These are phyloP conservation scores for Crotalaria pallida DNA, from an alignment of 306 rosid species.

Conservation along the genomic window DNA sequence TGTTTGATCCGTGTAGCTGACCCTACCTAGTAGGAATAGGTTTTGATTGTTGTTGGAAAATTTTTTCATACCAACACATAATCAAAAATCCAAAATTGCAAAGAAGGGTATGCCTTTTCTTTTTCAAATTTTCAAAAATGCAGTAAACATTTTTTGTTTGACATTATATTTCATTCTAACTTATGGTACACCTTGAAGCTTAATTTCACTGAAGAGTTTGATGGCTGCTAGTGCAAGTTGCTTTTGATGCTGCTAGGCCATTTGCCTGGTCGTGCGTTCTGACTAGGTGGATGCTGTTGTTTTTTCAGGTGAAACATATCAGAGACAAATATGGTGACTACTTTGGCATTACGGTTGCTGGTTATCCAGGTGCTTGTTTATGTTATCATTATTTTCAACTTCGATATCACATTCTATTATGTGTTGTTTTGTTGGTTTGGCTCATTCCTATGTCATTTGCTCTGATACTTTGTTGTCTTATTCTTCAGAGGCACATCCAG, in stretches of 20 bases:
- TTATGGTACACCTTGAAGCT: background rate
- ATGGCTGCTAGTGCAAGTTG: background rate
- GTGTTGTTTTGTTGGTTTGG: background rate
- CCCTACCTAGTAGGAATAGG: background rate
- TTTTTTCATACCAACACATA: background rate
- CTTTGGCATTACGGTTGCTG: conserved; percentile 94
- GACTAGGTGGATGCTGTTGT: conserved; percentile 5
- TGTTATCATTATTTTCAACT: conserved; percentile 7
- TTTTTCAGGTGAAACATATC: conserved; percentile 72
- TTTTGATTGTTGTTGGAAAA: background rate
- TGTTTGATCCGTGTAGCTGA: background rate
- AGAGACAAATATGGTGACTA: conserved; percentile 72
- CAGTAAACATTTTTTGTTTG: background rate
- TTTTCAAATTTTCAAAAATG: background rate
- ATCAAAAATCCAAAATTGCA: background rate
- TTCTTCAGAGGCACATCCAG: conserved; percentile 86
- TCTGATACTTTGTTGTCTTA: conserved; percentile 12
- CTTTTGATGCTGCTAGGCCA: background rate
- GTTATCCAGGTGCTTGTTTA: conserved; percentile 76
- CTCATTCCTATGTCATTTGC: background rate
- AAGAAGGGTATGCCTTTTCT: background rate
- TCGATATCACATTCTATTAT: background rate
- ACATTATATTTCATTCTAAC: conserved; percentile 9
- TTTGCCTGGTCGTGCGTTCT: conserved; percentile 12
- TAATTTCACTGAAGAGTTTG: conserved; percentile 3